phyloP scores from a whole-genome alignment of 2,329 filamentous ascomycete species.

The Colletotrichum sp. region DNA sequence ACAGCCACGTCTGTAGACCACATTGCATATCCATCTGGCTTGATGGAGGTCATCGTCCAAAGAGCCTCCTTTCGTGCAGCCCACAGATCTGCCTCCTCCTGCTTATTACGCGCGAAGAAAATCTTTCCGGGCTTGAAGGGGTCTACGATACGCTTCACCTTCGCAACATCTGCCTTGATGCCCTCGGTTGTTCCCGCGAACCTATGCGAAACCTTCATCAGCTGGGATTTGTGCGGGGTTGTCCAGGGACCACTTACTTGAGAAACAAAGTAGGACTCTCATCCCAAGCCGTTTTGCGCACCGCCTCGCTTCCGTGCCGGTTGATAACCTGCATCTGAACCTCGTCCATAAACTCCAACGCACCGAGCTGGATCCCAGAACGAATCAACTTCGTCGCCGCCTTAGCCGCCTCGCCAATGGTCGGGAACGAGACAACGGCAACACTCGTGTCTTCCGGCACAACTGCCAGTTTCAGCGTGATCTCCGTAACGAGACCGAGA shows the following conservation, averaged over 20 bases:
- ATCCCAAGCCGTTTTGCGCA: slow-evolving; percentile 58
- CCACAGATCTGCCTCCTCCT: slow-evolving; percentile 75
- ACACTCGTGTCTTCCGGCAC: slow-evolving; percentile 69
- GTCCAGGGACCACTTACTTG: slow-evolving; percentile 46
- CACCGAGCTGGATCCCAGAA: slow-evolving; percentile 69
- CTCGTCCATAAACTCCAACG: slow-evolving; percentile 69
- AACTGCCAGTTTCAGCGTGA: slow-evolving; percentile 70
- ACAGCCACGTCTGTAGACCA: slow-evolving; percentile 87
- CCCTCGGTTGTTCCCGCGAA: slow-evolving; percentile 69
- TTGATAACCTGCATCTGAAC: slow-evolving; percentile 74
- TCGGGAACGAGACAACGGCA: slow-evolving; percentile 66
- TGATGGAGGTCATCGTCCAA: slow-evolving; percentile 74
- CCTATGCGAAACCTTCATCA: slow-evolving; percentile 15
- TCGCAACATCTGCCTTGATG: slow-evolving; percentile 65
- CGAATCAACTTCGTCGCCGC: slow-evolving; percentile 70
- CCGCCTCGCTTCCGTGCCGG: slow-evolving; percentile 62
- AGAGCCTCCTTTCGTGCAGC: slow-evolving; percentile 76
- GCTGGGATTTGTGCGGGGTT: not conserved
- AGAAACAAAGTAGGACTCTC: slow-evolving; percentile 77
- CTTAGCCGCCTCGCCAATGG: slow-evolving; percentile 65
- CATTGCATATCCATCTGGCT: slow-evolving; percentile 63
- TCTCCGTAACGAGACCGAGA: slow-evolving; percentile 73
- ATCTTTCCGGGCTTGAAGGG: slow-evolving; percentile 61
- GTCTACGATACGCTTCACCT: slow-evolving; percentile 60
- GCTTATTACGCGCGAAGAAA: slow-evolving; percentile 68